These are phyloP conservation scores for Emmonsia crescens DNA, from an alignment of 2,329 filamentous ascomycete genomes.

Conservation along the genomic window DNA sequence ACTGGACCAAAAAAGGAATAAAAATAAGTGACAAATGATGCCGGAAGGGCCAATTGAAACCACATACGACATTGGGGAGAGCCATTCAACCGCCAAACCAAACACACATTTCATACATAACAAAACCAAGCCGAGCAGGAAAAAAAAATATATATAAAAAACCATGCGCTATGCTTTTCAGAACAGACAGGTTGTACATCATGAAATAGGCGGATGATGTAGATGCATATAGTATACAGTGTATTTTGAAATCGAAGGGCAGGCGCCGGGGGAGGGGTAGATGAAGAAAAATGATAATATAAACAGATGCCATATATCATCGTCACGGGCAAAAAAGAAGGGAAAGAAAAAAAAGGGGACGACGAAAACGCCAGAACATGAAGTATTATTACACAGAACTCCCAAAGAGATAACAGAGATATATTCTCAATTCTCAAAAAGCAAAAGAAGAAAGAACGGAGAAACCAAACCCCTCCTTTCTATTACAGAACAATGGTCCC, in stretches of 20 bases:
- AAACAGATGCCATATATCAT: neutral
- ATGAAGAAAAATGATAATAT: neutral
- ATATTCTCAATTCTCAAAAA: neutral
- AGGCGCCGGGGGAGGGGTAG: neutral
- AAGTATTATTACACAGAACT: neutral
- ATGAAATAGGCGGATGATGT: neutral
- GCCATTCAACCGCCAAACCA: too few species aligned
- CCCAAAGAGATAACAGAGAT: neutral
- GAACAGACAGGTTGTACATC: neutral
- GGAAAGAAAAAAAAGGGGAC: neutral
- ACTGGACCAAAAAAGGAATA: neutral
- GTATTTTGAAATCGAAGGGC: neutral
- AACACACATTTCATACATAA: neutral
- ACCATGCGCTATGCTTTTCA: neutral
- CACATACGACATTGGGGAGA: neutral
- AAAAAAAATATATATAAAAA: neutral
- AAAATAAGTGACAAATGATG: neutral
- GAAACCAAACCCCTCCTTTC: neutral
- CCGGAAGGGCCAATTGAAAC: neutral
- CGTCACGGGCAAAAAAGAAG: neutral
- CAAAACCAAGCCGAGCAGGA: neutral
- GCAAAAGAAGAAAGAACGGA: neutral
- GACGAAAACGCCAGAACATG: neutral
- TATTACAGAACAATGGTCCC: slow-evolving; percentile 36
- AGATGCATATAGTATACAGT: neutral